phyloP scores from a whole-genome alignment of 805 yeast genomes.

The Barnettozyma vustinii region DNA sequence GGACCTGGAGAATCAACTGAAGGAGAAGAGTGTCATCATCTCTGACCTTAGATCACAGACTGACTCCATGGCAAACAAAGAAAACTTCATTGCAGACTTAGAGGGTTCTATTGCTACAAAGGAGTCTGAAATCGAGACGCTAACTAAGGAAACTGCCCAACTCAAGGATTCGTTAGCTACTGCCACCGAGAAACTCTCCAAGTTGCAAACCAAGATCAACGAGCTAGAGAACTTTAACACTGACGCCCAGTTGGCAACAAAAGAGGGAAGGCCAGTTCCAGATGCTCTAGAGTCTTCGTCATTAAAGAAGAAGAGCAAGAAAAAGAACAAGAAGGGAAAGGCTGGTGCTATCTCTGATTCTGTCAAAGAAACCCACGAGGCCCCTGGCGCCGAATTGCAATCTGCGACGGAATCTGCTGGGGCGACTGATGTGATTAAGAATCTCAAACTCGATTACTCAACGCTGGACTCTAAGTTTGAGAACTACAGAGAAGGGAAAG shows the following conservation, averaged over 20 bases:
- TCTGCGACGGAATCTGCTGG: not conserved
- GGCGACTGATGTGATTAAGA: not conserved
- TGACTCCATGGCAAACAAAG: not conserved
- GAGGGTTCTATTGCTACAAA: not conserved
- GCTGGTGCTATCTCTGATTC: constrained; percentile 8
- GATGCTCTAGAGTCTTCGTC: not conserved
- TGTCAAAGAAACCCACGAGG: constrained; percentile 14
- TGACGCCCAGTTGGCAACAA: not conserved
- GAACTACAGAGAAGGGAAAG: not conserved
- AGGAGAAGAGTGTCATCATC: not conserved
- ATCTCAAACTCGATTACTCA: not conserved
- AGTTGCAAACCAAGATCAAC: constrained; percentile 5
- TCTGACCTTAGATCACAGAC: not conserved
- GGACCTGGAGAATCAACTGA: not conserved
- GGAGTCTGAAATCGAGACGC: constrained; percentile 4
- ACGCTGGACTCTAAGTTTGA: not conserved
- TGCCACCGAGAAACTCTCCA: not conserved
- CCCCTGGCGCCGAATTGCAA: constrained; percentile 12
- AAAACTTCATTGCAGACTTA: not conserved
- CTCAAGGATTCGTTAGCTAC: not conserved
- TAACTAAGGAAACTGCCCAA: constrained; percentile 1
- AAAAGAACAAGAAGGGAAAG: constrained; percentile 11
- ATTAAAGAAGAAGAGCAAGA: constrained; percentile 18
- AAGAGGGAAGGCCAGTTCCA: not conserved
- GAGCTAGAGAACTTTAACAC: constrained; percentile 11